Conservation (phyloP, 73 alveolate genomes). For the Uronychia setigera region DNA sequence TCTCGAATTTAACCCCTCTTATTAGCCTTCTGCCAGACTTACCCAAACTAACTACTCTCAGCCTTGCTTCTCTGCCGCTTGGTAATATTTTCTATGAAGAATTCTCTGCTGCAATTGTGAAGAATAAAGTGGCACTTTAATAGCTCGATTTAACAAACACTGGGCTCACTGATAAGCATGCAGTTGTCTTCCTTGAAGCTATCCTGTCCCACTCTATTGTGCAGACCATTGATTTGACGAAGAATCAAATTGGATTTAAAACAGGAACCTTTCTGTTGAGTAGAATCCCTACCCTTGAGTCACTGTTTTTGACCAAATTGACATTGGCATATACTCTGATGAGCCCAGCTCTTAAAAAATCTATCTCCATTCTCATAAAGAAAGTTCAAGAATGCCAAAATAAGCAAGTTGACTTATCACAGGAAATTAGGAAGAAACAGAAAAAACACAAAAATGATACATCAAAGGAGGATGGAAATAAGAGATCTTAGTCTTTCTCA, state of each 20-base stretch:
- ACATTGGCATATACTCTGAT: neutral
- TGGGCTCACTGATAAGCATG: neutral
- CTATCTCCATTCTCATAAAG: neutral
- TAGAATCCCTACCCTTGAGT: neutral
- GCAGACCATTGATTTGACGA: neutral
- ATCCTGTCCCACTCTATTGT: neutral
- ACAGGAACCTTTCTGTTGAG: neutral
- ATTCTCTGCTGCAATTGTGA: neutral
- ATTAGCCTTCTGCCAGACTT: neutral
- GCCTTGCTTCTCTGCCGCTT: neutral
- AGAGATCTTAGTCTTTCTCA: no score
- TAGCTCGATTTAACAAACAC: neutral
- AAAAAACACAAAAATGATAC: neutral
- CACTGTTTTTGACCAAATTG: neutral
- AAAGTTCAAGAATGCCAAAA: neutral
- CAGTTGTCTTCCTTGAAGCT: neutral
- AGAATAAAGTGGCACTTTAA: neutral
- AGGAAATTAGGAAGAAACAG: neutral
- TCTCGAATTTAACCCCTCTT: neutral
- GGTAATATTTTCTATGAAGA: neutral
- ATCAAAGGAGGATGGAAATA: no score
- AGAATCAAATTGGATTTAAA: neutral
- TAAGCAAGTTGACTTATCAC: neutral
- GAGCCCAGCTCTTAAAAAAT: neutral
- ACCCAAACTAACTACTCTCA: neutral